Evolutionary conservation across 2,329 filamentous ascomycete genomes (phyloP), one percentile per base, ranked within the genome.

Genomic region (Diaporthe destruens): DNA sequence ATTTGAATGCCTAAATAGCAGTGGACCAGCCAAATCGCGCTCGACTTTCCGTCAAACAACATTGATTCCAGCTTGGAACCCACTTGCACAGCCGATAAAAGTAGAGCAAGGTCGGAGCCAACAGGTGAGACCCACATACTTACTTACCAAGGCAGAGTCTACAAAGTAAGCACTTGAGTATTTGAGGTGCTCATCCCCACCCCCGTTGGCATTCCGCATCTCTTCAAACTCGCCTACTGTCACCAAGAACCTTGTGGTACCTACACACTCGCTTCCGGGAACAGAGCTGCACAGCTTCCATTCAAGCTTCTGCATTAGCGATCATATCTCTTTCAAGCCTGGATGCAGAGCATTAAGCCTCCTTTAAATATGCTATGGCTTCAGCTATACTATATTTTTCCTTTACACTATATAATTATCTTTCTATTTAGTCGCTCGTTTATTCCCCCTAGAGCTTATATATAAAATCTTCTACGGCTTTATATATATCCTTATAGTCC

Each of bases 1-100:
- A 29, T 5, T 5, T 29, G 29, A 5, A 29, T 3, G 29, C 29
- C 29, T 29, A 29, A 51, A 36, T 49, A 36, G 7, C 44, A 51
- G 59, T 65, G 59, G 59, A 65, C 59, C 25, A 65, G 59, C 42
- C 59, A 29, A 65, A 65, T 65, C 59, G 59, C 51, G 59, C 59
- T 51, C 25, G 59, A 51, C 59, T 65, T 65, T 51, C 59, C 44
- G 44, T 65, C 59, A 12, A 65, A 36, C 44, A 65, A 51, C 20
- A 65, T 65, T 65, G 59, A 65, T 65, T 23, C 59, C 36, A 44
- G 18, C 59, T 65, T 65, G 59, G 29, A 23, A 65, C 29, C 59
- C 42, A 47, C 59, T 49, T 65, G 42, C 25, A 65, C 42, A 65
- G 59, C 42, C 59, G 18, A 42, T 34, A 5, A 51, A 65, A 23